Conservation (phyloP, 345 rosid species). For the Sonneratia caseolaris region DNA sequence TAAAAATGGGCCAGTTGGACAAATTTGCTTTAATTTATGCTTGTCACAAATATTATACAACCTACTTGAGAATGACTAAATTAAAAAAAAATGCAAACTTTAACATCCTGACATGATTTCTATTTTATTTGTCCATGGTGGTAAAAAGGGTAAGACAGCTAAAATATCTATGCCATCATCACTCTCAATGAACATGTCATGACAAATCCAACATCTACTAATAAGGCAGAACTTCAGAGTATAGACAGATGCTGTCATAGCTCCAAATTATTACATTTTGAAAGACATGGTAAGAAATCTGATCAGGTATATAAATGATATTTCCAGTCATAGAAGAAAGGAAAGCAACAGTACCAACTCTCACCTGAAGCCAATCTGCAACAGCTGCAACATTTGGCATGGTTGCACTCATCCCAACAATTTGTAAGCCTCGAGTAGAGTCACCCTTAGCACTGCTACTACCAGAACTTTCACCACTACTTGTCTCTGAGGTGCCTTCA, state of each 20-base stretch:
- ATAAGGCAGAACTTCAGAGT: neutral
- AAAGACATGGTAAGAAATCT: neutral
- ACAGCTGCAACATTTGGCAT: slow-evolving; percentile 98
- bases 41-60: neutral
- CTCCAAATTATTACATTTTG: neutral
- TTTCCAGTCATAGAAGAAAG: neutral
- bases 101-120: neutral
- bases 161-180: neutral
- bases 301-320: neutral
- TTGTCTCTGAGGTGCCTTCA: slow-evolving; percentile 70
- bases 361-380: slow-evolving; percentile 98
- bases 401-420: slow-evolving; percentile 99
- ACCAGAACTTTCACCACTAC: slow-evolving; percentile 83
- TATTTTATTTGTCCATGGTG: neutral
- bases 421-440: slow-evolving; percentile 78
- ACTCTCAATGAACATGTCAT: neutral
- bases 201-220: neutral
- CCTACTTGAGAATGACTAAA: neutral
- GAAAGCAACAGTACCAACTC: slow-evolving; percentile 10
- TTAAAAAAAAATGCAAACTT: neutral
- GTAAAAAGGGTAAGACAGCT: neutral
- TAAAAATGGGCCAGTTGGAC: no score
- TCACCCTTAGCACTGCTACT: slow-evolving; percentile 71
- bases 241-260: neutral
- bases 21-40: neutral